Conservation (phyloP, 164 flowering plant genomes). For the Piper longum region DNA sequence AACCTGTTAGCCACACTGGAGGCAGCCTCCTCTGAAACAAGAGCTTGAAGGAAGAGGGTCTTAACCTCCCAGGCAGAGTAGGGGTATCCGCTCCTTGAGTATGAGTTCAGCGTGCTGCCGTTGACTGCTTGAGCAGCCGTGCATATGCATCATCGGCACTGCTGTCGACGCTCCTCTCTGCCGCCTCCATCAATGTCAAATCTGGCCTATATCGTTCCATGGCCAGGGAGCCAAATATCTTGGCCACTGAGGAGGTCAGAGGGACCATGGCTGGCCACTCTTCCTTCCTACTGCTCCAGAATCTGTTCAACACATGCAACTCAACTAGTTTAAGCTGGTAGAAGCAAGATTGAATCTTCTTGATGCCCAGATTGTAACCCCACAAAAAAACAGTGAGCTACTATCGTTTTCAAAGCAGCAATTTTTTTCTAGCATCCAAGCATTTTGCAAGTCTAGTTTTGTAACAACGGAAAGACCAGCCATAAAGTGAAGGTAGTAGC, state of each 20-base stretch:
- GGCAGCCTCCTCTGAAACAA: conserved; percentile 58
- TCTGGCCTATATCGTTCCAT: conserved; percentile 56
- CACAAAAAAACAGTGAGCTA: too few species aligned
- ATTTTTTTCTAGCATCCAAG: too few species aligned
- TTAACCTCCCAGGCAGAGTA: conserved; percentile 73
- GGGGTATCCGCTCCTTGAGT: conserved; percentile 44
- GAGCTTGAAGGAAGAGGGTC: conserved; percentile 48
- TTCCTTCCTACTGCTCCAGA: conserved; percentile 67
- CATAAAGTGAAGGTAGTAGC: too few species aligned
- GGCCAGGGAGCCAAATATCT: conserved; percentile 61
- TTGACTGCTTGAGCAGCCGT: conserved; percentile 48
- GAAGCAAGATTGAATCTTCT: too few species aligned
- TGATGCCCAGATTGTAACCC: too few species aligned
- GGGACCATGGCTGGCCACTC: conserved; percentile 88
- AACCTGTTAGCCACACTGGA: conserved; percentile 37
- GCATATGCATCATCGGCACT: conserved; percentile 24
- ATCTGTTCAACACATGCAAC: conserved; percentile 22
- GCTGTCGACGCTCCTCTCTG: conserved; percentile 29
- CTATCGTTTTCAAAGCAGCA: too few species aligned
- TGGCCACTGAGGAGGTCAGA: conserved; percentile 42
- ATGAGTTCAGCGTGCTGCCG: conserved; percentile 65
- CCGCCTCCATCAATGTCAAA: conserved; percentile 55
- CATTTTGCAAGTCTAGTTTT: too few species aligned
- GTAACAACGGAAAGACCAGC: too few species aligned
- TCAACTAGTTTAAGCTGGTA: neutral